Percentiles rank a stretch among this genome's conserved stretches.
Evolutionary conservation across 768 basidiomycete species (phyloP).

Genomic region (Russula foetens): DNA sequence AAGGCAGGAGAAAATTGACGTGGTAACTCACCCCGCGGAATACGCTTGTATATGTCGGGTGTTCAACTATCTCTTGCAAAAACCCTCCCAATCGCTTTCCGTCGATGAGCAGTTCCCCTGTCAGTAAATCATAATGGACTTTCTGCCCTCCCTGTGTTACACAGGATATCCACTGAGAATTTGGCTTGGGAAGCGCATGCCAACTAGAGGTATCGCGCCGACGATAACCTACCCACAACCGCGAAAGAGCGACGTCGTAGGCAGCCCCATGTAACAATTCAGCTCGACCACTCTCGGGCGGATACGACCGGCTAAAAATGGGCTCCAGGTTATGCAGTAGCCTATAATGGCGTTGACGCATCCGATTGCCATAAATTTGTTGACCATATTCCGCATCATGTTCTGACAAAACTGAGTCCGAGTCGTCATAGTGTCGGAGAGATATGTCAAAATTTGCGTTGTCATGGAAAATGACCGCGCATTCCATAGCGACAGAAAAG

Average conservation of each 20-base stretch:
- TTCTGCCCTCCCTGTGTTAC: not conserved
- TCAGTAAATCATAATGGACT: not conserved
- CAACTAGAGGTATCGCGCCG: not conserved
- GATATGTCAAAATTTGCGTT: not conserved
- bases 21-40: not conserved
- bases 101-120: not conserved
- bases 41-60: not conserved
- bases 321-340: not conserved
- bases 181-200: not conserved
- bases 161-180: constrained; percentile 8
- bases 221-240: not conserved
- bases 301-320: not conserved
- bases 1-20: not conserved
- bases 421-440: too few relatives aligned
- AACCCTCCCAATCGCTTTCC: not conserved
- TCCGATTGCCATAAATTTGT: not conserved
- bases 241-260: not conserved
- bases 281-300: not conserved
- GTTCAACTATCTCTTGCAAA: not conserved
- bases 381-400: not conserved
- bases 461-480: constrained; percentile 4
- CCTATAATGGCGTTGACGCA: not conserved
- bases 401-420: too few relatives aligned
- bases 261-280: not conserved
- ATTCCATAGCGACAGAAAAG: constrained; percentile 1